Evolutionary conservation across 2,329 filamentous ascomycete genomes (phyloP), one percentile per base, ranked within the genome.

Genomic region (Dichotomopilus funicola): DNA sequence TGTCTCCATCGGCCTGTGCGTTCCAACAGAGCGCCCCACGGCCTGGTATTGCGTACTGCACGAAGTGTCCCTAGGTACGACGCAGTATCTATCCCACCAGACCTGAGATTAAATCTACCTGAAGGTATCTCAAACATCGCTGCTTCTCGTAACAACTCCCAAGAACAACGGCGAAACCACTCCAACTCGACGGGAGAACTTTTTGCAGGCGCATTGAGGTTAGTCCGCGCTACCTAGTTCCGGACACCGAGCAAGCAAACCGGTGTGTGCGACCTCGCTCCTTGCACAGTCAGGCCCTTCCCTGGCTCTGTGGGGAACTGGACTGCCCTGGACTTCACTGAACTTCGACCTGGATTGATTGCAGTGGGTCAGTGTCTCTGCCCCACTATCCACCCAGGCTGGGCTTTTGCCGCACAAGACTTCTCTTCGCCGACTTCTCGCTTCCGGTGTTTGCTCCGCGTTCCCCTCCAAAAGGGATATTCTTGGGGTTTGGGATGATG

Each of bases 401-500:
- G 36, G 52, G 57, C 50, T 27, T 27, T 45, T 55, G 57, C 53
- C 48, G 55, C 59, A 52, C 53, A 35, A 49, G 49, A 60, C 54
- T 55, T 56, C 51, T 54, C 50, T 27, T 27, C 19, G 54, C 34
- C 36, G 35, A 53, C 51, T 53, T 36, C 36, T 51, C 51, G 54
- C 51, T 35, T 52, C 19, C 19, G 19, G 19, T 37, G 33, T 13
- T 56, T 45, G 45, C 34, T 49, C 38, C 41, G 40, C 57, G 51
- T 55, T 54, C 59, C 54, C 55, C 56, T 60, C 55, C 49, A 64
- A 67, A 65, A 68, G 78, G 71, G 68, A 78, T 40, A 27, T 27
- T 27, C 19, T 27, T 55, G 76, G 76, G 71, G 71, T 69, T 70
- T 70, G 71, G 70, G 73, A 80, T 71, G 74, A 82, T 82, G 79